A percentile compares a stretch with the other conserved stretches of the same genome.
These are phyloP conservation scores for Aspergillus steynii DNA, from an alignment of 495 filamentous ascomycete genomes.

Conservation along the genomic window DNA sequence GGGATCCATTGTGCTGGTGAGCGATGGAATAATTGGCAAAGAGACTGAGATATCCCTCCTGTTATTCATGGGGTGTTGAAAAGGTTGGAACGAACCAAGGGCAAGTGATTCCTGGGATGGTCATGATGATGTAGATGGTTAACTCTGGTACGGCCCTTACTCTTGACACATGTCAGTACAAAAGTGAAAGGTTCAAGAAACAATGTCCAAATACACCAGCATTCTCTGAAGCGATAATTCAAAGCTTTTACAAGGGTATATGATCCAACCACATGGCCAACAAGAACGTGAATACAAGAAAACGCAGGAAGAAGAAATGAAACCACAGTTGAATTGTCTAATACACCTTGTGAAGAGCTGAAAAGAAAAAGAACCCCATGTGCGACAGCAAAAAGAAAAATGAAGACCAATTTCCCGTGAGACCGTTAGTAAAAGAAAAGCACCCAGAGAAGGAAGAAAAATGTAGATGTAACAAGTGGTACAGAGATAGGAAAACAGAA, in stretches of 20 bases:
- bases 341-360: slow-evolving; percentile 30
- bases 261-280: neutral
- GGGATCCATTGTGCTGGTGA: neutral
- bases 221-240: too few relatives aligned
- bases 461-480: neutral
- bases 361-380: slow-evolving; percentile 16
- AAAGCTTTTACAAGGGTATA: neutral
- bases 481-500: slow-evolving; percentile 5
- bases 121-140: neutral
- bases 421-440: neutral
- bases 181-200: neutral
- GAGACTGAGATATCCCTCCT: too few relatives aligned
- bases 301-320: slow-evolving; percentile 3
- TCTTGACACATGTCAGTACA: neutral
- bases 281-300: neutral
- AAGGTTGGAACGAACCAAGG: too few relatives aligned
- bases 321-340: slow-evolving; percentile 26
- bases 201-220: neutral
- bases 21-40: too few relatives aligned
- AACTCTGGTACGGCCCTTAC: neutral
- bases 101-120: neutral
- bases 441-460: neutral
- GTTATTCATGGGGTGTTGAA: too few relatives aligned
- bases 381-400: slow-evolving; percentile 7
- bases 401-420: slow-evolving; percentile 13